Evolutionary conservation across 1,284 basidiomycete species (phyloP).

Genomic region (Ganoderma lucidum): DNA sequence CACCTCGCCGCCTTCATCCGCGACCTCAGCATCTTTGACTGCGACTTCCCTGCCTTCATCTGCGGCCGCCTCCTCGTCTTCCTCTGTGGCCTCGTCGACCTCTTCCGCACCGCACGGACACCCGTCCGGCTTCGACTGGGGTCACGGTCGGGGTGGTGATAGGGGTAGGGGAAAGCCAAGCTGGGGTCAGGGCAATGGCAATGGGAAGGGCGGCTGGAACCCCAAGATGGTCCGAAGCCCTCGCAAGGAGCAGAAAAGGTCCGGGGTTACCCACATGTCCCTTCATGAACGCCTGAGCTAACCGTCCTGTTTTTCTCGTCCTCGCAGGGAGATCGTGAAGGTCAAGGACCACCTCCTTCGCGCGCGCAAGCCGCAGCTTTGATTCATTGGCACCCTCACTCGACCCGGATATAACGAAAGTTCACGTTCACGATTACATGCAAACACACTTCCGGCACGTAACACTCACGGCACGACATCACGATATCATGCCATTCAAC

Average conservation of each 20-base stretch:
- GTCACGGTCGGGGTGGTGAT: neutral
- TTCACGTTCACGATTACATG: neutral
- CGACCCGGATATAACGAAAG: neutral
- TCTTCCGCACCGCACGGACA: neutral
- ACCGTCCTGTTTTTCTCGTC: neutral
- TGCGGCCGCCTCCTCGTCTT: neutral
- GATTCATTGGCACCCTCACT: neutral
- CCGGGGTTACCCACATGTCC: neutral
- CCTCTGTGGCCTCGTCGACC: slow-evolving; percentile 6
- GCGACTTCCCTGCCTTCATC: neutral
- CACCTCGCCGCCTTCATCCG: neutral
- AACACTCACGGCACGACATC: neutral
- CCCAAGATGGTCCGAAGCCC: neutral
- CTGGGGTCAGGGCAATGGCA: neutral
- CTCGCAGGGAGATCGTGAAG: neutral
- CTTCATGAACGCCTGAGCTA: neutral
- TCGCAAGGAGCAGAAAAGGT: neutral
- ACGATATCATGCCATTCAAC: neutral
- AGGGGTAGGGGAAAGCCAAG: neutral
- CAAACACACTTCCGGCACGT: neutral
- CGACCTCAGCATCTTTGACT: neutral
- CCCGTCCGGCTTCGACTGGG: neutral
- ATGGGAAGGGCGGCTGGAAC: neutral
- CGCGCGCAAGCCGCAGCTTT: slow-evolving; percentile 4
- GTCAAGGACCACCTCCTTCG: slow-evolving; percentile 2